Evolutionary conservation across 2,329 filamentous ascomycete genomes (phyloP).

Genomic region (Zasmidium cellare): DNA sequence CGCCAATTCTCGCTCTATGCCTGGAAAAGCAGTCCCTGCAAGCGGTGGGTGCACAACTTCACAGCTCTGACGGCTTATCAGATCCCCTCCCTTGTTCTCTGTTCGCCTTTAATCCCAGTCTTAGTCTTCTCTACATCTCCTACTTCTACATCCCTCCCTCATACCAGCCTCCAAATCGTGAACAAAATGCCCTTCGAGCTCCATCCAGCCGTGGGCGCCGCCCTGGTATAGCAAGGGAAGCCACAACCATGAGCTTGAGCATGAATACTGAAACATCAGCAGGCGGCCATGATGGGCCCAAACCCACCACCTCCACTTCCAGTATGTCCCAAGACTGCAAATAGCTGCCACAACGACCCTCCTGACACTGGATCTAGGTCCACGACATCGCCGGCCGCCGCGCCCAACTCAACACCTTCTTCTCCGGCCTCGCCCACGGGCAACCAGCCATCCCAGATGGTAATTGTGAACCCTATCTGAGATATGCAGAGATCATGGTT

Average conservation of each 20-base stretch:
- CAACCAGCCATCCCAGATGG: not conserved
- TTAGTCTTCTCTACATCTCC: not conserved
- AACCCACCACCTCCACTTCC: slow-evolving; percentile 2
- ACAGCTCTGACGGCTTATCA: too few species aligned
- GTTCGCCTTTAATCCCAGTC: too few species aligned
- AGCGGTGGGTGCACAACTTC: too few species aligned
- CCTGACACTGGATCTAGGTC: not conserved
- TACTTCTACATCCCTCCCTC: not conserved
- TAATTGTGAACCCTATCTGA: too few species aligned
- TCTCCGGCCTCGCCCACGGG: not conserved
- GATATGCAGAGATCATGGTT: too few species aligned
- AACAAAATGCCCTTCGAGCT: not conserved
- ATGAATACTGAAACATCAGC: not conserved
- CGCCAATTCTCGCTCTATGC: too few species aligned
- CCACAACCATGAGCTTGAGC: too few species aligned
- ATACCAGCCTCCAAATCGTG: not conserved
- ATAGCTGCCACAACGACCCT: not conserved
- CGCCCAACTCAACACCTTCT: not conserved
- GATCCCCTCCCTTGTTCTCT: too few species aligned
- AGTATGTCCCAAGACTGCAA: not conserved
- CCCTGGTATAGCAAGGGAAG: too few species aligned
- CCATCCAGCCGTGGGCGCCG: not conserved
- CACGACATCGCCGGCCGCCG: not conserved
- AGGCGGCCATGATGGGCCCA: not conserved
- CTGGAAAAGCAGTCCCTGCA: too few species aligned